These are phyloP conservation scores for Daldinia decipiens DNA, from an alignment of 495 filamentous ascomycete species.

Conservation along the genomic window DNA sequence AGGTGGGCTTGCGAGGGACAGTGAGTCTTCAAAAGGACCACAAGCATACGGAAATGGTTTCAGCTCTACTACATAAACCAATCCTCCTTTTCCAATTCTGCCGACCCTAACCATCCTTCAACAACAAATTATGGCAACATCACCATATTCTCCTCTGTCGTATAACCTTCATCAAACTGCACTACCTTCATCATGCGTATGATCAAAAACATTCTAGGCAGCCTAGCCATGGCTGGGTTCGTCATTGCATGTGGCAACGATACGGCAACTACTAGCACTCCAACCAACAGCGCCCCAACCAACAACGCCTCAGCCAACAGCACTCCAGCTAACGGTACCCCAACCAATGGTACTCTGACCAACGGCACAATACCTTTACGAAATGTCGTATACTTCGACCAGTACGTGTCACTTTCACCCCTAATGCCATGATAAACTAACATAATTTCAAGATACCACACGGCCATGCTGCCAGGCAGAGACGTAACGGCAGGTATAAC, in stretches of 20 bases:
- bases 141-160: background rate
- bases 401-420: constrained; percentile 15
- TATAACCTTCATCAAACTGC: background rate
- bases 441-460: constrained; percentile 37
- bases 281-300: background rate
- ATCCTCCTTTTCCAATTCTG: background rate
- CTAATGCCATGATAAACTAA: constrained; percentile 6
- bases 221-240: constrained; percentile 42
- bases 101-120: constrained; percentile 6
- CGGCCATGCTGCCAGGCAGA: constrained; percentile 36
- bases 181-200: constrained; percentile 27
- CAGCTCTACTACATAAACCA: constrained; percentile 1
- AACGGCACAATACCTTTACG: constrained; percentile 1
- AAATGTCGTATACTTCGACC: constrained; percentile 36
- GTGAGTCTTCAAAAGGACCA: constrained; percentile 23
- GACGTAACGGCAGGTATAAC: constrained; percentile 52
- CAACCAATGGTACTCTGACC: background rate
- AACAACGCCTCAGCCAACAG: background rate
- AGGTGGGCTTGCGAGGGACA: constrained; percentile 7
- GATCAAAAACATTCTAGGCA: constrained; percentile 9
- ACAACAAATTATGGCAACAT: background rate
- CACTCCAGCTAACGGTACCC: background rate
- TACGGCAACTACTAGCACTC: background rate
- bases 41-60: constrained; percentile 5
- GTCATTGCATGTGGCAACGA: constrained; percentile 37